Percentiles rank a stretch among this genome's conserved stretches.
Evolutionary conservation across 805 yeast genomes (phyloP).

Genomic region (Yamadazyma sp.): DNA sequence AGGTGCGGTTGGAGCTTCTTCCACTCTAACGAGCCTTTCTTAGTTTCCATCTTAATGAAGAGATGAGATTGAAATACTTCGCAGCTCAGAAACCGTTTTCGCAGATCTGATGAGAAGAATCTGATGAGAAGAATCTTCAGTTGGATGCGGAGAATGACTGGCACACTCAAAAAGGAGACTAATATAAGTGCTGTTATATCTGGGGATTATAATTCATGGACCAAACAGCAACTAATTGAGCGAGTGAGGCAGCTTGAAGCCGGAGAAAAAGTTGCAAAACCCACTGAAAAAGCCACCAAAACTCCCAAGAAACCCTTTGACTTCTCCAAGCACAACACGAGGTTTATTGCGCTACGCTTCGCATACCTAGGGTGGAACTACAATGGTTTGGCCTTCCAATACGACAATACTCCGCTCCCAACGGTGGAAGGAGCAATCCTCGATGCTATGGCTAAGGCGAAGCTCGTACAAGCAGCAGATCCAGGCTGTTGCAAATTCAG

Average conservation of each 20-base stretch:
- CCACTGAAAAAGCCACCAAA: slow-evolving; percentile 3
- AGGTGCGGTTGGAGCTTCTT: slow-evolving; percentile 49
- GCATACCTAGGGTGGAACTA: slow-evolving; percentile 94
- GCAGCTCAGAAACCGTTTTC: too few species aligned
- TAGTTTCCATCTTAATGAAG: slow-evolving; percentile 21
- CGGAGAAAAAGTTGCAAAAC: slow-evolving; percentile 43
- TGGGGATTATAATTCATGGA: slow-evolving; percentile 56
- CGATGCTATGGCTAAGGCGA: slow-evolving; percentile 67
- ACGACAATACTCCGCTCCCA: slow-evolving; percentile 71
- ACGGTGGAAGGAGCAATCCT: slow-evolving; percentile 82
- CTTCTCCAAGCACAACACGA: slow-evolving; percentile 56
- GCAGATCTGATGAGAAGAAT: background rate
- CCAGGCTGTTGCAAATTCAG: slow-evolving; percentile 71
- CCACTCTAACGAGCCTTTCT: slow-evolving; percentile 58
- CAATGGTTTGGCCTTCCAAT: slow-evolving; percentile 84
- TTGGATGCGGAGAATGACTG: background rate
- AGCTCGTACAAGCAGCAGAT: slow-evolving; percentile 58
- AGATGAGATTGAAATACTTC: too few species aligned
- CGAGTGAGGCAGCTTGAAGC: slow-evolving; percentile 54
- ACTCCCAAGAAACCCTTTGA: slow-evolving; percentile 53
- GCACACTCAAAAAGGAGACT: background rate
- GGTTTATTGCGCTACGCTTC: slow-evolving; percentile 78
- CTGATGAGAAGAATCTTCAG: slow-evolving; percentile 5
- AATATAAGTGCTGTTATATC: too few species aligned
- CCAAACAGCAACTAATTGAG: slow-evolving; percentile 60